These are phyloP conservation scores for Perkinsela sp. DNA, from an alignment of 208 protist species.

Conservation along the genomic window DNA sequence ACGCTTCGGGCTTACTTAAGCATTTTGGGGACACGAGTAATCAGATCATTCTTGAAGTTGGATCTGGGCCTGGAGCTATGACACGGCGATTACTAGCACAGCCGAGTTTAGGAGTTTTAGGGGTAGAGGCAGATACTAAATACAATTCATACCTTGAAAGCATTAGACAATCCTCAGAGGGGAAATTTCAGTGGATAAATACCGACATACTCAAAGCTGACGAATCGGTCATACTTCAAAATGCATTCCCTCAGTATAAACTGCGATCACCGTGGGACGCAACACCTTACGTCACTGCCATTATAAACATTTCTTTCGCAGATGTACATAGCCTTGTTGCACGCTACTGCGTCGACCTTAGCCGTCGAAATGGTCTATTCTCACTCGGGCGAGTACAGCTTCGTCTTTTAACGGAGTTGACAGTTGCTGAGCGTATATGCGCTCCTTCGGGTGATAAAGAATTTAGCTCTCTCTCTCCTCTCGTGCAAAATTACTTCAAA, in stretches of 20 bases:
- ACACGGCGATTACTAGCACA: constrained; percentile 51
- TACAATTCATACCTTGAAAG: constrained; percentile 51
- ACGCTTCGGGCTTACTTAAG: constrained; percentile 26
- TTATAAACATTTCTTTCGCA: constrained; percentile 51
- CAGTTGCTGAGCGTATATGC: constrained; percentile 41
- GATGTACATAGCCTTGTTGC: constrained; percentile 43
- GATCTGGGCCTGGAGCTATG: constrained; percentile 33
- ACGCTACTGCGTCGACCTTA: constrained; percentile 46
- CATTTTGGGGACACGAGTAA: constrained; percentile 22
- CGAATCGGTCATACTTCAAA: constrained; percentile 23
- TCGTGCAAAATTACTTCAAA: constrained; percentile 48
- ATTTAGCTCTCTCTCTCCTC: constrained; percentile 41
- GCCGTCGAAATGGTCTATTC: constrained; percentile 23
- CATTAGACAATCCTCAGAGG: constrained; percentile 29
- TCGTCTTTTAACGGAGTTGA: constrained; percentile 53
- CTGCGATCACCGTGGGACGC: not conserved
- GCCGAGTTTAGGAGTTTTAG: constrained; percentile 35
- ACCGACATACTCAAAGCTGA: constrained; percentile 34
- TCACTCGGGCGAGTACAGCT: constrained; percentile 41
- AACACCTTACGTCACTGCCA: constrained; percentile 18
- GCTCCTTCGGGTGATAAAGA: constrained; percentile 28
- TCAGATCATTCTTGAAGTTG: constrained; percentile 49
- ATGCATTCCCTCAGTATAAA: constrained; percentile 11
- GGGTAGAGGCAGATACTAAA: constrained; percentile 31
- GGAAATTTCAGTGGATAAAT: constrained; percentile 56